Percentiles rank a stretch among this genome's conserved stretches.
Conservation (phyloP, 345 rosid genomes). For the Reutealis trisperma region DNA sequence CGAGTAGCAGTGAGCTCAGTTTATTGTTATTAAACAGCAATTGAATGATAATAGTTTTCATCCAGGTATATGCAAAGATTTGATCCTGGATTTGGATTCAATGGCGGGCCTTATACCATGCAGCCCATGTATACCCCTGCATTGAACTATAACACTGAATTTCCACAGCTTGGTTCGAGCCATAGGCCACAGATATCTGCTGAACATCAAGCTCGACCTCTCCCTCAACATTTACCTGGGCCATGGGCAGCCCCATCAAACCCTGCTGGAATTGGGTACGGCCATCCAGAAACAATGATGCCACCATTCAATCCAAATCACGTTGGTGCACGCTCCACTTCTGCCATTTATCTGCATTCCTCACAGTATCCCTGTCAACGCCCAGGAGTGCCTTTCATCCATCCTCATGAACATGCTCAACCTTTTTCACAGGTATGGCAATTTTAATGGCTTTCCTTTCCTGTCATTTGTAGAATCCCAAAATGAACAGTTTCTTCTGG, state of each 20-base stretch:
- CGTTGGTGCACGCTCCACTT: constrained; percentile 50
- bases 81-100: constrained; percentile 83
- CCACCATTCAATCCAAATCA: constrained; percentile 61
- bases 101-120: constrained; percentile 55
- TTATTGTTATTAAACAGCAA: not conserved
- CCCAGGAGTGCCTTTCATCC: constrained; percentile 64
- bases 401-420: constrained; percentile 61
- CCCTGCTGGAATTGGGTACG: constrained; percentile 61
- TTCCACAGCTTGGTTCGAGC: constrained; percentile 71
- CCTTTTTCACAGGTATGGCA: constrained; percentile 64
- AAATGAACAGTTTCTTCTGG: not conserved
- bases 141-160: constrained; percentile 77
- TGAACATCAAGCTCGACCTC: constrained; percentile 57
- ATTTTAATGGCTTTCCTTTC: constrained; percentile 7
- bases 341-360: constrained; percentile 60
- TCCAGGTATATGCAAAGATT: constrained; percentile 73
- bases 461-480: not conserved
- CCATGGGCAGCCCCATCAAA: constrained; percentile 54
- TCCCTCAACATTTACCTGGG: constrained; percentile 60
- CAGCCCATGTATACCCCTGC: constrained; percentile 77
- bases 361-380: constrained; percentile 72
- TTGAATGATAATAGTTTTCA: constrained; percentile 10
- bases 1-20: not conserved
- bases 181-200: constrained; percentile 60
- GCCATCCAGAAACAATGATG: constrained; percentile 74